Conservation (phyloP, 495 filamentous ascomycete species). For the Aspergillus nidulans region DNA sequence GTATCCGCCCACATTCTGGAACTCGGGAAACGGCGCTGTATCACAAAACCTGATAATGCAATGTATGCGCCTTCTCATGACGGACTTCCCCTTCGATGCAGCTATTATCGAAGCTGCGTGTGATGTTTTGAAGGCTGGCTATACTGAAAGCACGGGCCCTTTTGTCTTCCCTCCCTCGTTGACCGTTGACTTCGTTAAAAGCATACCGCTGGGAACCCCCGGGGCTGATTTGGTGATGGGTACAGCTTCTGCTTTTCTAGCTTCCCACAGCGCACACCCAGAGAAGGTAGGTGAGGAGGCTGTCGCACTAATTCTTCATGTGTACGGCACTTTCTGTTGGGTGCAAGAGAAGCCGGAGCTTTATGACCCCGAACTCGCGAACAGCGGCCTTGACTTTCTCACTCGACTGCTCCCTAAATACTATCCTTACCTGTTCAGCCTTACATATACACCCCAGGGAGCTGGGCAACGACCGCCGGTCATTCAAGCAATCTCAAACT, state of each 20-base stretch:
- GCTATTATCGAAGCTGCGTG: conserved; percentile 74
- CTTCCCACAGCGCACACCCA: conserved; percentile 54
- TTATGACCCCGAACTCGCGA: conserved; percentile 73
- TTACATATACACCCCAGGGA: conserved; percentile 23
- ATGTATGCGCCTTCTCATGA: conserved; percentile 42
- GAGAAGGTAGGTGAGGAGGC: conserved; percentile 47
- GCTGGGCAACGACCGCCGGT: conserved; percentile 26
- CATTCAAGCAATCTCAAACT: conserved; percentile 68
- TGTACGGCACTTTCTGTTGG: conserved; percentile 58
- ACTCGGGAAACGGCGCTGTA: conserved; percentile 44
- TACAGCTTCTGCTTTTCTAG: conserved; percentile 71
- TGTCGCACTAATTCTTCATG: conserved; percentile 55
- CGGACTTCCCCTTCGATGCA: conserved; percentile 55
- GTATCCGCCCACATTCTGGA: conserved; percentile 56
- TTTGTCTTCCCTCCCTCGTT: conserved; percentile 69
- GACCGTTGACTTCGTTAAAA: conserved; percentile 66
- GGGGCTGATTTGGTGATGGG: conserved; percentile 69
- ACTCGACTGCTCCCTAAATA: conserved; percentile 64
- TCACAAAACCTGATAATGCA: conserved; percentile 58
- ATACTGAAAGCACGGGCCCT: conserved; percentile 71
- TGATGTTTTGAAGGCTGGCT: conserved; percentile 70
- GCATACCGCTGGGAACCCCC: conserved; percentile 58
- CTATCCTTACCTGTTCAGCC: conserved; percentile 35
- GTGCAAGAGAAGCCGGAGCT: conserved; percentile 50
- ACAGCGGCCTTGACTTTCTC: conserved; percentile 70